These are phyloP conservation scores for Pythium pyrilobum DNA, from an alignment of 352 stramenopile genomes.

Conservation along the genomic window DNA sequence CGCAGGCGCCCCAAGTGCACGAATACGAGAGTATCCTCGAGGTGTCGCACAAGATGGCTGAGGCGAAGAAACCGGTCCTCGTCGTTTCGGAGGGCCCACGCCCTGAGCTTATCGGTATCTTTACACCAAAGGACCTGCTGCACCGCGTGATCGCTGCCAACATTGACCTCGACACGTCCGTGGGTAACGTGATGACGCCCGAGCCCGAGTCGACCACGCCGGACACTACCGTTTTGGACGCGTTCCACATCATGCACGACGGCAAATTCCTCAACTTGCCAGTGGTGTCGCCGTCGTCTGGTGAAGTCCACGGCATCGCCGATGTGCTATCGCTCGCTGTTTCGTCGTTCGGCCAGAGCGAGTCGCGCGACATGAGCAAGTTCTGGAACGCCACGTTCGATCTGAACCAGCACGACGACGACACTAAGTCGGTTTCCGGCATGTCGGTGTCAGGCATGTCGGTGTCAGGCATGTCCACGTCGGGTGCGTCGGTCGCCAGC, in stretches of 20 bases:
- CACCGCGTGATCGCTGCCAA: constrained; percentile 91
- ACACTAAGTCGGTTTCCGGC: constrained; percentile 27
- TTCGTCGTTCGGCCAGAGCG: constrained; percentile 63
- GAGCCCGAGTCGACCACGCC: constrained; percentile 92
- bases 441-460: constrained; percentile 31
- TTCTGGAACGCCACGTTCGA: constrained; percentile 80
- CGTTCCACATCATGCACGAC: constrained; percentile 98
- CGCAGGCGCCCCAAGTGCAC: constrained; percentile 69
- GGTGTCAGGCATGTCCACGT: constrained; percentile 44
- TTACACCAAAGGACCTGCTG: constrained; percentile 98
- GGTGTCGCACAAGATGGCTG: constrained; percentile 71
- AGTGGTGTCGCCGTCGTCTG: constrained; percentile 79
- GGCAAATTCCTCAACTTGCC: constrained; percentile 97
- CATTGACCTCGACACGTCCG: constrained; percentile 85
- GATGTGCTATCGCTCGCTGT: constrained; percentile 78
- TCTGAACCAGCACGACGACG: constrained; percentile 45
- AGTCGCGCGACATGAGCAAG: constrained; percentile 68
- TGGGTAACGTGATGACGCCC: constrained; percentile 93
- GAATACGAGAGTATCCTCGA: constrained; percentile 64
- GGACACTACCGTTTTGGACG: constrained; percentile 94
- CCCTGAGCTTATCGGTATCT: constrained; percentile 91
- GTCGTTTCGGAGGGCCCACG: constrained; percentile 61
- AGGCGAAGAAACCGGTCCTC: constrained; percentile 70
- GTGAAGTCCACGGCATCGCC: constrained; percentile 73
- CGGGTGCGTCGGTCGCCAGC: constrained; percentile 43